These are phyloP conservation scores for Ogataea methanolica DNA, from an alignment of 805 yeast species.

Conservation along the genomic window DNA sequence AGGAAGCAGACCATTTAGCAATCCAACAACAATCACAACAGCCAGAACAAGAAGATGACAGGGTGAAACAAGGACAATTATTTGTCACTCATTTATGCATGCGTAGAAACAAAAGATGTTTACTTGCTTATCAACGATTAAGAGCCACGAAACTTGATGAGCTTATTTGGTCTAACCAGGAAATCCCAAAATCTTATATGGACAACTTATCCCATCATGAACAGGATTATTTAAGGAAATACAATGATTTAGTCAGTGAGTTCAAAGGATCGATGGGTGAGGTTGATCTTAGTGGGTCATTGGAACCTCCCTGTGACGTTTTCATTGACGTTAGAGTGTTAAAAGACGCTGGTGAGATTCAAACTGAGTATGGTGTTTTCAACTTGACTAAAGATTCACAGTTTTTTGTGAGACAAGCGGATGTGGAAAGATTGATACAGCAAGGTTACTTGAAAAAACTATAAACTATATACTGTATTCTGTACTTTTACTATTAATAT, in stretches of 20 bases:
- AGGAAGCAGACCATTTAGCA: constrained; percentile 47
- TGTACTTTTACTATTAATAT: background rate
- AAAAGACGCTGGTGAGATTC: constrained; percentile 94
- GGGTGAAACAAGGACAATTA: constrained; percentile 55
- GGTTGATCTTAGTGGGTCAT: constrained; percentile 80
- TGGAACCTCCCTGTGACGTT: constrained; percentile 86
- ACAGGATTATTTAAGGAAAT: constrained; percentile 68
- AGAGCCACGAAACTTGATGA: constrained; percentile 66
- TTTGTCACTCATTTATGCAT: constrained; percentile 71
- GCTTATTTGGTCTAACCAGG: constrained; percentile 67
- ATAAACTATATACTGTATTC: background rate
- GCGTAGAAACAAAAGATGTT: constrained; percentile 85
- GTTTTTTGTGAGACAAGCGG: constrained; percentile 88
- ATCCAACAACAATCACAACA: constrained; percentile 14
- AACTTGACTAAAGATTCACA: constrained; percentile 91
- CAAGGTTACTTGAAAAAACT: constrained; percentile 84
- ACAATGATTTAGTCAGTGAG: constrained; percentile 66
- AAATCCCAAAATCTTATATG: constrained; percentile 35
- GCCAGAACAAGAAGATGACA: constrained; percentile 24
- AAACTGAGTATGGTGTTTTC: constrained; percentile 95
- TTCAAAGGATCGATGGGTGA: constrained; percentile 79
- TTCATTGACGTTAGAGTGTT: constrained; percentile 92
- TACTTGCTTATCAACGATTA: constrained; percentile 74
- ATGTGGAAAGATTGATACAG: constrained; percentile 88
- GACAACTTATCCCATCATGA: constrained; percentile 71